These are phyloP conservation scores for Wallemia mellicola DNA, from an alignment of 1,284 basidiomycete genomes.

Conservation along the genomic window DNA sequence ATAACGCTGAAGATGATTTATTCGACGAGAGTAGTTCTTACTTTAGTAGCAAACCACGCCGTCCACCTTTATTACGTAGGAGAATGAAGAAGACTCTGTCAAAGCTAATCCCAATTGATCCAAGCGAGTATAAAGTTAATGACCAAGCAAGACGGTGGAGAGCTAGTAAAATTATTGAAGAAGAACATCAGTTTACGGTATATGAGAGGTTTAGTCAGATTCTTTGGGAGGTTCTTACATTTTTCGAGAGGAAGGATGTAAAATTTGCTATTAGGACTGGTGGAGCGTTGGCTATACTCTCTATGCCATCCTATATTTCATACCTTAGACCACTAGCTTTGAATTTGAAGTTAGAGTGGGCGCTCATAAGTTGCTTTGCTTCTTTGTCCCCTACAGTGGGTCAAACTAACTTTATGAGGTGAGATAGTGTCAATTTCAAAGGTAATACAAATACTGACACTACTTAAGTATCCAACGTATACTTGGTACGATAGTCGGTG, in stretches of 20 bases:
- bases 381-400: slow-evolving; percentile 70
- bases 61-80: slow-evolving; percentile 6
- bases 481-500: slow-evolving; percentile 56
- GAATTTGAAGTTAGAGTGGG: slow-evolving; percentile 71
- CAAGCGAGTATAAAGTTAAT: slow-evolving; percentile 30
- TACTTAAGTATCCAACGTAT: slow-evolving; percentile 38
- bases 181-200: slow-evolving; percentile 21
- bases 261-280: slow-evolving; percentile 47
- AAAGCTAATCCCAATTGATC: slow-evolving; percentile 24
- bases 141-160: slow-evolving; percentile 53
- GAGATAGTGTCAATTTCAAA: slow-evolving; percentile 2
- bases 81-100: slow-evolving; percentile 10
- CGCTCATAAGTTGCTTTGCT: slow-evolving; percentile 62
- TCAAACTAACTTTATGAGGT: slow-evolving; percentile 23
- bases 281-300: slow-evolving; percentile 33
- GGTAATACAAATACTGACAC: slow-evolving; percentile 32
- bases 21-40: neutral
- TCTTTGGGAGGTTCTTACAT: slow-evolving; percentile 43
- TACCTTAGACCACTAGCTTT: slow-evolving; percentile 44
- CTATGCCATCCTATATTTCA: slow-evolving; percentile 59
- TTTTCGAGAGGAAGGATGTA: slow-evolving; percentile 39
- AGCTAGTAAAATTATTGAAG: slow-evolving; percentile 31
- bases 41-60: neutral
- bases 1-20: neutral
- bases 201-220: slow-evolving; percentile 33